Base-by-base conservation (phyloP, 2,329 filamentous ascomycete species). In the Penicillium decumbens region DNA sequence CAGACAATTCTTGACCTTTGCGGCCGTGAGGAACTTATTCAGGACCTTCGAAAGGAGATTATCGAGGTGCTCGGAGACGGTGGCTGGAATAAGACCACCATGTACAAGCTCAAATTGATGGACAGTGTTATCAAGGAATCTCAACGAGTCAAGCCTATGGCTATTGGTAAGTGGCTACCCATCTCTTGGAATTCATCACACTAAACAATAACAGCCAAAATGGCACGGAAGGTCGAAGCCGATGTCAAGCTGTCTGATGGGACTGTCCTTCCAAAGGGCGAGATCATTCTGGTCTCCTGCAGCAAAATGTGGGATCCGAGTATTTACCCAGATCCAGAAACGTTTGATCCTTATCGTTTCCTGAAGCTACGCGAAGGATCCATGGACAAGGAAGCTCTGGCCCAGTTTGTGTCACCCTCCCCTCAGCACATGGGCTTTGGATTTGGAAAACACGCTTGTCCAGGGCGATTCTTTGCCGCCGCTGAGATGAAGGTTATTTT, bases 1-100 rank as follows among this genome's bases (percentile, higher is more conserved):
- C 58, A 66, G 39, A 47, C 53, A 0, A 24, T 66, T 0, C 53
- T 51, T 10, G 57, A 65, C 45, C 38, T 65, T 6, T 48, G 47
- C 38, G 49, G 20, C 1, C 42, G 30, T 2, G n/a, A 39, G 1
- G 49, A 50, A 0, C n/a, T 60, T 15, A 33, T 61, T 3, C 4
- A 43, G 7, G 53, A 45, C 2, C 37, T 65, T 2, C 51, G 63
- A 1, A 28, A 59, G 2, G 63, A 66, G 27, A 47, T 61, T 25
- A 48, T 61, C 6, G 27, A 30, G 0, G 58, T 65, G 1, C 20
- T 59, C 3, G 3, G 20, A 13, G n/a, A 18, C n/a, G 28, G 38
- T 2, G 45, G 51, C 3, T 47, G 45, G 51, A 44, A 20, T 5
- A 45, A 45, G 18, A 29, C 48, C 3, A 18, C 51, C 5, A 25